A percentile compares a stretch with the other conserved stretches of the same genome.
phyloP scores from a whole-genome alignment of 2,329 filamentous ascomycete genomes.

The Parafenestella ontariensis region DNA sequence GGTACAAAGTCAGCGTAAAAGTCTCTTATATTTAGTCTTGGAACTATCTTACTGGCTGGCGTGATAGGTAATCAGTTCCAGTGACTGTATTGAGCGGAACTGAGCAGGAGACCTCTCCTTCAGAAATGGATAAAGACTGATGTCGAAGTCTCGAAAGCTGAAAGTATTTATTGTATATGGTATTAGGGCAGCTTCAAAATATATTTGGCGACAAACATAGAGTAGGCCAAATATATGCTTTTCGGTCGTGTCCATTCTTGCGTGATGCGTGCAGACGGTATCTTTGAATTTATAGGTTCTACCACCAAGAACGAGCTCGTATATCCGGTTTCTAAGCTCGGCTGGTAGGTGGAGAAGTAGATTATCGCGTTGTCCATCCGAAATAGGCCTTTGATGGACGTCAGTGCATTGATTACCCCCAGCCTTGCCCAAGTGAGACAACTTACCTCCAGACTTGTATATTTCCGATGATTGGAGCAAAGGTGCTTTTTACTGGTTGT shows the following conservation, averaged over 20 bases:
- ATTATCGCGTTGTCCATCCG: not conserved
- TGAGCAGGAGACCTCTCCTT: not conserved
- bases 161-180: slow-evolving; percentile 4
- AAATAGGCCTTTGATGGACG: not conserved
- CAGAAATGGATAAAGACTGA: not conserved
- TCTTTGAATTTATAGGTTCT: slow-evolving; percentile 1
- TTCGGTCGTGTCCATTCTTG: not conserved
- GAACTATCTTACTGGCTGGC: not conserved
- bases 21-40: not conserved
- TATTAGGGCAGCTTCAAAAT: slow-evolving; percentile 11
- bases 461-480: not conserved
- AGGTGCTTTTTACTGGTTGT: not conserved
- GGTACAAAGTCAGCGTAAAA: not conserved
- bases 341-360: slow-evolving; percentile 10
- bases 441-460: not conserved
- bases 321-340: slow-evolving; percentile 10
- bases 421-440: not conserved
- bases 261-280: not conserved
- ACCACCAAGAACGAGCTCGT: slow-evolving; percentile 2
- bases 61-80: not conserved
- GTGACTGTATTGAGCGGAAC: not conserved
- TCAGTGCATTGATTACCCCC: not conserved
- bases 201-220: slow-evolving; percentile 11
- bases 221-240: slow-evolving; percentile 1
- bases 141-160: not conserved